These are phyloP conservation scores for Xylaria sp. DNA, from an alignment of 2,329 filamentous ascomycete species.

Conservation along the genomic window DNA sequence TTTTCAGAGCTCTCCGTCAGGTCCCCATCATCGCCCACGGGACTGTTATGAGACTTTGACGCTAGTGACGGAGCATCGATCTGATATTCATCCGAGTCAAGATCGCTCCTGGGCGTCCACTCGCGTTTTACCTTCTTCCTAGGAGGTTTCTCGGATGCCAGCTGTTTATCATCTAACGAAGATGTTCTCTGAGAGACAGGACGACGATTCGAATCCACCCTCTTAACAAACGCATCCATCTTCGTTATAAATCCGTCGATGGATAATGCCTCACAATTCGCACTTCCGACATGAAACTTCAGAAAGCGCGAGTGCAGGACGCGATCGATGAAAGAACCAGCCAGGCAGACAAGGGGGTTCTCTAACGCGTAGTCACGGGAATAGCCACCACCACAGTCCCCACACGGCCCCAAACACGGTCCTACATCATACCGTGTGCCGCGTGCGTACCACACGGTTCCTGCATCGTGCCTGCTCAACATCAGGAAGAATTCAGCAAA, in stretches of 20 bases:
- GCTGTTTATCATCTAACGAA: slow-evolving; percentile 7
- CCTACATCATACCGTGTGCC: background rate
- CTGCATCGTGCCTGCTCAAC: no score
- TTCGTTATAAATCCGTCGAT: background rate
- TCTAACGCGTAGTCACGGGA: slow-evolving; percentile 26
- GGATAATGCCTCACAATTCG: background rate
- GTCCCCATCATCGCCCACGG: slow-evolving; percentile 36
- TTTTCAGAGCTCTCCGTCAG: slow-evolving; percentile 23
- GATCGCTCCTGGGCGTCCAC: slow-evolving; percentile 30
- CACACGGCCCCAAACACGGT: no score
- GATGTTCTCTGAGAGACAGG: slow-evolving; percentile 9
- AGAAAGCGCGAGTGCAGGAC: slow-evolving; percentile 10
- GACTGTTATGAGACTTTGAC: slow-evolving; percentile 25
- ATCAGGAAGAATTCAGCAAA: no score
- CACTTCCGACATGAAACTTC: no score
- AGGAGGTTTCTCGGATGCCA: slow-evolving; percentile 27
- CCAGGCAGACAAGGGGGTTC: background rate
- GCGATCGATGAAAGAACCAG: slow-evolving; percentile 5
- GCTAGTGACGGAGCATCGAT: slow-evolving; percentile 17
- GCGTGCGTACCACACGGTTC: no score
- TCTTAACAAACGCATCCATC: slow-evolving; percentile 32
- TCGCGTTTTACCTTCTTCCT: slow-evolving; percentile 35
- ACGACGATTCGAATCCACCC: slow-evolving; percentile 9
- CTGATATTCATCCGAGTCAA: slow-evolving; percentile 31
- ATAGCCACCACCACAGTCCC: no score